These are phyloP conservation scores for Anisodus acutangulus DNA, from an alignment of 257 asterid species.

Conservation along the genomic window DNA sequence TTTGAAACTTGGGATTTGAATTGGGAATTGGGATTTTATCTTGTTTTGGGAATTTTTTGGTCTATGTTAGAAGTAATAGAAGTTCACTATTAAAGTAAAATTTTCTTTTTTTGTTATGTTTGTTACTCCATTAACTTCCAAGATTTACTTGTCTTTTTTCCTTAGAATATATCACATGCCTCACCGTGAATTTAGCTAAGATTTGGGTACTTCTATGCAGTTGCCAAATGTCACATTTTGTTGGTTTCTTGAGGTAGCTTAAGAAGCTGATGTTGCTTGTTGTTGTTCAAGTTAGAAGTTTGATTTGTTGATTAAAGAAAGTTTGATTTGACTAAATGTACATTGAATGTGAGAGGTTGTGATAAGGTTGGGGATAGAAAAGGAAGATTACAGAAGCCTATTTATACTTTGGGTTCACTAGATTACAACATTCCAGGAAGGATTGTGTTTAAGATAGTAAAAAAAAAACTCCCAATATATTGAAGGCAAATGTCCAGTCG, in stretches of 20 bases:
- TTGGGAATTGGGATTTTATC: constrained; percentile 18
- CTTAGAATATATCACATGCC: constrained; percentile 42
- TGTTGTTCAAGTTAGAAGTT: constrained; percentile 33
- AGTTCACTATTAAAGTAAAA: background rate
- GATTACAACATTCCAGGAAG: constrained; percentile 18
- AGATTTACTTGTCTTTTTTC: constrained; percentile 32
- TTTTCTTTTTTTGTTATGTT: constrained; percentile 33
- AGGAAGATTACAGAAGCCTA: background rate
- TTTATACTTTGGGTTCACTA: background rate
- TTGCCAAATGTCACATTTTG: constrained; percentile 43
- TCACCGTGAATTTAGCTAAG: constrained; percentile 49
- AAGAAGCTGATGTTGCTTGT: constrained; percentile 40
- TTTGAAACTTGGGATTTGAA: constrained; percentile 24
- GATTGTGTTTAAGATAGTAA: background rate
- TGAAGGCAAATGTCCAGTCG: constrained; percentile 11
- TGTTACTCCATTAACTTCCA: constrained; percentile 31
- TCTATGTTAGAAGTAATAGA: constrained; percentile 32
- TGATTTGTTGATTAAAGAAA: constrained; percentile 21
- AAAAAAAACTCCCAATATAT: background rate
- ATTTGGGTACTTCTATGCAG: constrained; percentile 38
- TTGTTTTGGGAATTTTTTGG: constrained; percentile 29
- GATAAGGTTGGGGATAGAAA: background rate
- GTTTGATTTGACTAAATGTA: constrained; percentile 34
- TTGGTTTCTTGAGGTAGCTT: constrained; percentile 40
- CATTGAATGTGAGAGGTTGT: constrained; percentile 49